These are phyloP conservation scores for Trypanosoma cruzi DNA, from an alignment of 208 protist genomes.

Conservation along the genomic window DNA sequence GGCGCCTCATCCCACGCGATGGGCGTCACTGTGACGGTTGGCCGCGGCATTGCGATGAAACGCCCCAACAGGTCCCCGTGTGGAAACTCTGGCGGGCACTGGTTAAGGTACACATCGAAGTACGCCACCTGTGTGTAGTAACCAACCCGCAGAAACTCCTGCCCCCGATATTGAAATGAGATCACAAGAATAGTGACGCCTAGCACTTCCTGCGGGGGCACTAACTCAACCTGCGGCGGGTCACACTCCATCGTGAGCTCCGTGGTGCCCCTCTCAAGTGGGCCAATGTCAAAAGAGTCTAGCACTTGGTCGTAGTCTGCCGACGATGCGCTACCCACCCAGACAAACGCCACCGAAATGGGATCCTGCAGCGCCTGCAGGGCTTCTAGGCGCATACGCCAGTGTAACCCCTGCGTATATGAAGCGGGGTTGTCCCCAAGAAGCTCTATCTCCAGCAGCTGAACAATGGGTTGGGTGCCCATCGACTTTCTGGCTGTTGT, in stretches of 20 bases:
- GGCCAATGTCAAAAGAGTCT: constrained; percentile 97
- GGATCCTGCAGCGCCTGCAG: constrained; percentile 71
- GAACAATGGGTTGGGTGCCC: constrained; percentile 70
- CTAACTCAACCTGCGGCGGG: constrained; percentile 89
- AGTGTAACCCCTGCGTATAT: constrained; percentile 59
- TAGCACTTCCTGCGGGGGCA: constrained; percentile 93
- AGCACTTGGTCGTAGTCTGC: constrained; percentile 96
- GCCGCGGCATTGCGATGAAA: constrained; percentile 87
- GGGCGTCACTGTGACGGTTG: constrained; percentile 78
- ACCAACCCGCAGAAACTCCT: constrained; percentile 97
- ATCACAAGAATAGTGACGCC: constrained; percentile 97
- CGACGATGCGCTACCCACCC: constrained; percentile 96
- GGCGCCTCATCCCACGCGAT: constrained; percentile 57
- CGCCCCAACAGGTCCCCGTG: constrained; percentile 61
- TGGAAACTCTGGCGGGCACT: constrained; percentile 49
- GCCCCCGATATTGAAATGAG: constrained; percentile 93
- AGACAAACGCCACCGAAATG: constrained; percentile 97
- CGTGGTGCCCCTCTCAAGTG: constrained; percentile 92
- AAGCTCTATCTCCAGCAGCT: constrained; percentile 90
- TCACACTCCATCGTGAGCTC: constrained; percentile 95
- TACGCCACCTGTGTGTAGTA: constrained; percentile 98
- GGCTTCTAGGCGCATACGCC: constrained; percentile 81
- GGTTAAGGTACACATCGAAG: constrained; percentile 74
- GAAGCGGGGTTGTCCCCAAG: constrained; percentile 72
- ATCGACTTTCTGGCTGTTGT: not conserved